Percentiles rank a stretch among this genome's conserved stretches.
Conservation (phyloP, 1,284 basidiomycete species). For the Vanrija sp. region DNA sequence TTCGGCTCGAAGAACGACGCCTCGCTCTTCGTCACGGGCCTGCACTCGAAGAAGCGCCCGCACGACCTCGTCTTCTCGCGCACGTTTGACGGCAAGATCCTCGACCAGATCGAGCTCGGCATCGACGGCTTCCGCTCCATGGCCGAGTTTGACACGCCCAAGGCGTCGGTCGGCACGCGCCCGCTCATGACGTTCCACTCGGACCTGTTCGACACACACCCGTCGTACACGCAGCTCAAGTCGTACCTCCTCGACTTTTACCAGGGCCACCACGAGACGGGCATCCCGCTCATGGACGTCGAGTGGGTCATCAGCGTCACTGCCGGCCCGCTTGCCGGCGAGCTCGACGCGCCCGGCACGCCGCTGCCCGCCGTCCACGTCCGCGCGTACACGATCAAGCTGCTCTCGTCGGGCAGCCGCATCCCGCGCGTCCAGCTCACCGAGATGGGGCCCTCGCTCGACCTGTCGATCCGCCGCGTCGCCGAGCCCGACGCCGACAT, state of each 20-base stretch:
- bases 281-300: constrained; percentile 76
- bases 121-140: constrained; percentile 76
- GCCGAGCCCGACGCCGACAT: constrained; percentile 72
- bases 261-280: constrained; percentile 79
- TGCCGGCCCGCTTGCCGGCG: constrained; percentile 57
- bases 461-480: constrained; percentile 73
- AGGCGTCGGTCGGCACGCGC: constrained; percentile 84
- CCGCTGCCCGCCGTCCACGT: constrained; percentile 77
- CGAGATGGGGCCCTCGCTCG: constrained; percentile 88
- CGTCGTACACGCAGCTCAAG: constrained; percentile 86
- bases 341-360: constrained; percentile 38
- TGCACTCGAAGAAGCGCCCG: constrained; percentile 92
- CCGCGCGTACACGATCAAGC: constrained; percentile 74
- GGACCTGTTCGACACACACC: constrained; percentile 86
- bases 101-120: constrained; percentile 95
- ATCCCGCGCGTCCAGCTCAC: constrained; percentile 75
- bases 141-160: constrained; percentile 76
- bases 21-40: constrained; percentile 81
- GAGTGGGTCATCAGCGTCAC: constrained; percentile 90
- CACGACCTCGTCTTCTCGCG: constrained; percentile 81
- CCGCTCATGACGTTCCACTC: constrained; percentile 95
- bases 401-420: constrained; percentile 67
- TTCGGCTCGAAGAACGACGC: constrained; percentile 95
- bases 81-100: constrained; percentile 78
- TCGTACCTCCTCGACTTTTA: constrained; percentile 82